Evolutionary conservation across 2,329 filamentous ascomycete genomes (phyloP), one percentile per base, ranked within the genome.

Genomic region (Moelleriella libera): DNA sequence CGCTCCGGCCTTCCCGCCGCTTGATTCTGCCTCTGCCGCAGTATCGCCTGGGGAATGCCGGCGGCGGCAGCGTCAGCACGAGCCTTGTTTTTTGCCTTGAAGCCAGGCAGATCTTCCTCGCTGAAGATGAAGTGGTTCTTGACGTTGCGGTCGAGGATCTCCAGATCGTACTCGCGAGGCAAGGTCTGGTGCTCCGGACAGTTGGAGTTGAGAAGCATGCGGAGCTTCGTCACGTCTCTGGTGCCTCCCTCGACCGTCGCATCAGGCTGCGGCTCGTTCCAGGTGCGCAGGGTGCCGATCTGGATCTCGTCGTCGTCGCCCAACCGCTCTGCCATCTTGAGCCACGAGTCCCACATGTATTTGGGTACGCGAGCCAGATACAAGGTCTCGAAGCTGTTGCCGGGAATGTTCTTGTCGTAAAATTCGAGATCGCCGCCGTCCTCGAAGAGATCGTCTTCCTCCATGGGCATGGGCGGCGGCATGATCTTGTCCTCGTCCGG

Each of bases 101-200:
- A 67, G 12, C 63, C 58, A 1, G 88, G 85, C 28, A 95, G 75
- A 58, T 97, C 88, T 62, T 94, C 88, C 66, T 98, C 92, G 41
- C 85, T 88, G 60, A 98, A 98, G 48, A 97, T 72, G 61, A 85
- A 94, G 21, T 88, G 92, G 64, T 95, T 96, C 58, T 78, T 79
- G 34, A 90, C 79, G n/a, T 76, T 62, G 47, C 63, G 58, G 45
- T 73, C 70, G 48, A 66, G 81, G 44, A 88, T 73, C 44, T 88
- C 81, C 49, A 97, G 69, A 54, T 87, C 78, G 66, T 96, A 98
- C 59, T 94, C 88, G 59, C 87, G 87, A 9, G 89, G 88, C n/a
- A 96, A 72, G 5, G 74, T 68, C 55, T 83, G 75, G 60, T 94
- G 88, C 52, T 80, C 73, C 6, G 76, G 70, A 45, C 83, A 70